Conservation (phyloP, 1,284 basidiomycete genomes). For the Boletus calvinii region DNA sequence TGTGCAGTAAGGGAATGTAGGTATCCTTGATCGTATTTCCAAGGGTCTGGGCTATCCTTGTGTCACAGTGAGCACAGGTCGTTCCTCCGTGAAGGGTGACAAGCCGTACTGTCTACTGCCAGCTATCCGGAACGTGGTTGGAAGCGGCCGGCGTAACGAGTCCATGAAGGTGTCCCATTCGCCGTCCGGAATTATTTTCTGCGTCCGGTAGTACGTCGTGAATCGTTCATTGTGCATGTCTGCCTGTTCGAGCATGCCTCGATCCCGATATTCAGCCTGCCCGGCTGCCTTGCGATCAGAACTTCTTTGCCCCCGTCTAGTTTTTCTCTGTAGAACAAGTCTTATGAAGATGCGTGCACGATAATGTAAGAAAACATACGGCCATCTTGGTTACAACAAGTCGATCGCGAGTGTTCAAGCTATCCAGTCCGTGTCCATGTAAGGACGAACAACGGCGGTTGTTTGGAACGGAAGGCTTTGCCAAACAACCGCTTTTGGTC, state of each 20-base stretch:
- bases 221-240: conserved; percentile 76
- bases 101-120: conserved; percentile 75
- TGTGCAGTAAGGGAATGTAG: conserved; percentile 78
- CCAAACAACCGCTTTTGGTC: conserved; percentile 34
- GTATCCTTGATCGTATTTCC: conserved; percentile 43
- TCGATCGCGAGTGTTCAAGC: neutral
- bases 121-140: conserved; percentile 93
- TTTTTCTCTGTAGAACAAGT: conserved; percentile 14
- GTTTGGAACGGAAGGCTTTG: conserved; percentile 35
- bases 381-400: conserved; percentile 14
- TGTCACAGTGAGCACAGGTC: conserved; percentile 10
- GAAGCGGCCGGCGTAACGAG: conserved; percentile 71
- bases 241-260: conserved; percentile 49
- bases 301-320: conserved; percentile 8
- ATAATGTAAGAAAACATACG: conserved; percentile 14
- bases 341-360: neutral
- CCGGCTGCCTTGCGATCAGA: conserved; percentile 10
- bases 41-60: conserved; percentile 27
- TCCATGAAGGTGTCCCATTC: conserved; percentile 84
- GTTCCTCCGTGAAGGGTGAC: neutral
- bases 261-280: conserved; percentile 22
- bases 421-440: no score
- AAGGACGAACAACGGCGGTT: conserved; percentile 16
- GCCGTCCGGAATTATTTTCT: conserved; percentile 64
- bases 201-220: conserved; percentile 74